Conservation (phyloP, 768 basidiomycete genomes). For the Macrocybe gigantea region DNA sequence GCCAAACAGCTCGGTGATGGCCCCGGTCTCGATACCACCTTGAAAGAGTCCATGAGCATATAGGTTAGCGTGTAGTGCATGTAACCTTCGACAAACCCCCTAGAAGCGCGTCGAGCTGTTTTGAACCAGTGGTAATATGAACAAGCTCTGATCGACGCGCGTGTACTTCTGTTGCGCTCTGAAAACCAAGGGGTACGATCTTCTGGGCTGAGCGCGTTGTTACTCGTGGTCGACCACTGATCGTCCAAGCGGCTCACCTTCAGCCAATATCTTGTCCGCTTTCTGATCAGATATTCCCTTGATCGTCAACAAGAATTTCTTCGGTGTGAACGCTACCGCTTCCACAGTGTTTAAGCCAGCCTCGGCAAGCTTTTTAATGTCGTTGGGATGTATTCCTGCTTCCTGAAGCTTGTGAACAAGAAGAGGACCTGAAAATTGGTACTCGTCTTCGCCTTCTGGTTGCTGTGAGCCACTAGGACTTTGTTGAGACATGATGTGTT, state of each 20-base stretch:
- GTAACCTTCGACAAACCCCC: slow-evolving; percentile 52
- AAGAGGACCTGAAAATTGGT: slow-evolving; percentile 70
- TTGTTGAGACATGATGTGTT: slow-evolving; percentile 3
- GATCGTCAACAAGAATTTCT: slow-evolving; percentile 84
- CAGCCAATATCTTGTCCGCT: slow-evolving; percentile 91
- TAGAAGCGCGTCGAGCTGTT: slow-evolving; percentile 90
- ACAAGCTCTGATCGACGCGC: slow-evolving; percentile 92
- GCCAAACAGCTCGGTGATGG: slow-evolving; percentile 96
- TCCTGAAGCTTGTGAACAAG: slow-evolving; percentile 84
- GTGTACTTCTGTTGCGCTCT: slow-evolving; percentile 97
- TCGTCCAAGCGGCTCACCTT: slow-evolving; percentile 52
- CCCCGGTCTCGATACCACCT: slow-evolving; percentile 97
- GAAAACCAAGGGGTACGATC: slow-evolving; percentile 95
- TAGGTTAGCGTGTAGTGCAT: slow-evolving; percentile 2
- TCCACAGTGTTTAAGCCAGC: slow-evolving; percentile 93
- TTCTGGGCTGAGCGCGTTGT: slow-evolving; percentile 64
- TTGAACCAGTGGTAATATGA: slow-evolving; percentile 94
- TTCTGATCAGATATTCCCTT: slow-evolving; percentile 97
- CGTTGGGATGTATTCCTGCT: slow-evolving; percentile 82
- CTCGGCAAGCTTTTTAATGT: slow-evolving; percentile 92
- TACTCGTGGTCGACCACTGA: slow-evolving; percentile 1
- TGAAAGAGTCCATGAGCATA: slow-evolving; percentile 3
- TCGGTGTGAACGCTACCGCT: slow-evolving; percentile 93
- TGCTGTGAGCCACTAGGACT: slow-evolving; percentile 18
- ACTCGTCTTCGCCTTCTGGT: slow-evolving; percentile 44